A percentile compares a stretch with the other conserved stretches of the same genome.
Evolutionary conservation across 768 basidiomycete species (phyloP).

Genomic region (Leccinum obscurum): DNA sequence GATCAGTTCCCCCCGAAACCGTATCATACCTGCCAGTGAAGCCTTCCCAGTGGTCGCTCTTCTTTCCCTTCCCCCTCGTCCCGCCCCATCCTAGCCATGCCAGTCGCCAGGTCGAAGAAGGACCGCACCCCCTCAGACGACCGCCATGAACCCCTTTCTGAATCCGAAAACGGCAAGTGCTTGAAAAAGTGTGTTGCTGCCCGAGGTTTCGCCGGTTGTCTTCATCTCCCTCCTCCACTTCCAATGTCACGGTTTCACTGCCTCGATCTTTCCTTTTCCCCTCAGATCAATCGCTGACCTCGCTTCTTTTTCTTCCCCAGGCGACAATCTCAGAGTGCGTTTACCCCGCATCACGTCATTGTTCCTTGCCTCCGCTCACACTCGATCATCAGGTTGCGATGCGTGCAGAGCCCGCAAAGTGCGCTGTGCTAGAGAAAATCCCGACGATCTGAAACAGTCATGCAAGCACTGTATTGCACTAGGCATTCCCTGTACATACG

Average conservation of each 20-base stretch:
- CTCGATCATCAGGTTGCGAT: slow-evolving; percentile 65
- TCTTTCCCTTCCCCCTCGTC: slow-evolving; percentile 8
- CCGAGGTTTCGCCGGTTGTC: slow-evolving; percentile 55
- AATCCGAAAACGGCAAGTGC: slow-evolving; percentile 72
- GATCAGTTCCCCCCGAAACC: neutral
- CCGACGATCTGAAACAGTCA: slow-evolving; percentile 71
- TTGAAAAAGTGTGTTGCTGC: slow-evolving; percentile 73
- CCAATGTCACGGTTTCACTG: neutral
- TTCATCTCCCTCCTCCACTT: slow-evolving; percentile 1
- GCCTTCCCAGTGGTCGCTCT: neutral
- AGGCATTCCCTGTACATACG: slow-evolving; percentile 84
- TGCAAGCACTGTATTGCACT: slow-evolving; percentile 89
- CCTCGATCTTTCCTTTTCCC: slow-evolving; percentile 30
- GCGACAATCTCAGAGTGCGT: slow-evolving; percentile 83
- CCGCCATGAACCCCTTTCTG: slow-evolving; percentile 57
- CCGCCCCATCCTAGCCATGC: slow-evolving; percentile 43
- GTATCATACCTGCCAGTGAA: neutral
- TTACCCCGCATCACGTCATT: slow-evolving; percentile 25
- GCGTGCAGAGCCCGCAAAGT: slow-evolving; percentile 87
- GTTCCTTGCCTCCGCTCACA: slow-evolving; percentile 14
- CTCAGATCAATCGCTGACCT: slow-evolving; percentile 33
- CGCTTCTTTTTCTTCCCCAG: slow-evolving; percentile 42
- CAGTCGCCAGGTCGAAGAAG: slow-evolving; percentile 67
- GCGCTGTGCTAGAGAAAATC: slow-evolving; percentile 76
- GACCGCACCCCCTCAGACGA: slow-evolving; percentile 52